Evolutionary conservation across 2,329 filamentous ascomycete species (phyloP).

Genomic region (Aspergillus japonicus): DNA sequence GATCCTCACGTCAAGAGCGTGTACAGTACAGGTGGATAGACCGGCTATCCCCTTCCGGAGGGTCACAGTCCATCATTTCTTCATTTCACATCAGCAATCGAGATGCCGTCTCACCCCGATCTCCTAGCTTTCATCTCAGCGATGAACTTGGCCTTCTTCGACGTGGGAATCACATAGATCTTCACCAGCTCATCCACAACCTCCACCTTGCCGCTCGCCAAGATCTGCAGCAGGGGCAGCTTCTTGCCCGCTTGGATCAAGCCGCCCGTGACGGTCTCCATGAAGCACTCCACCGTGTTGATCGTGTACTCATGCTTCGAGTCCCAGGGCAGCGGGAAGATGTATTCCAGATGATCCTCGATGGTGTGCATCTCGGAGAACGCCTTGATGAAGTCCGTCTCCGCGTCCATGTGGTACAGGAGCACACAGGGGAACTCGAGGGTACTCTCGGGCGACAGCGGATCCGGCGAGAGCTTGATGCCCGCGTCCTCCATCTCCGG

Average conservation of each 20-base stretch:
- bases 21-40: not conserved
- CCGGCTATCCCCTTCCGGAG: not conserved
- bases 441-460: slow-evolving; percentile 68
- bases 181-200: slow-evolving; percentile 81
- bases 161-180: slow-evolving; percentile 77
- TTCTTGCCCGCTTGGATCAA: slow-evolving; percentile 90
- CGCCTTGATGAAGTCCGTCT: slow-evolving; percentile 88
- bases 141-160: slow-evolving; percentile 71
- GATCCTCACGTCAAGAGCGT: not conserved
- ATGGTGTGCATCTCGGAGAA: slow-evolving; percentile 76
- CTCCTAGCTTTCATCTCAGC: slow-evolving; percentile 79
- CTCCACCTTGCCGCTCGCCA: slow-evolving; percentile 75
- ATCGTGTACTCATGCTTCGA: slow-evolving; percentile 62
- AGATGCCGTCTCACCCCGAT: slow-evolving; percentile 23
- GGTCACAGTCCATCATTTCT: not conserved
- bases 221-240: slow-evolving; percentile 69
- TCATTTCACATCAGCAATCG: not conserved
- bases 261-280: slow-evolving; percentile 77
- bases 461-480: slow-evolving; percentile 68
- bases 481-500: slow-evolving; percentile 86
- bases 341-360: slow-evolving; percentile 75
- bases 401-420: slow-evolving; percentile 76
- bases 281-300: slow-evolving; percentile 75
- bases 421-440: slow-evolving; percentile 77
- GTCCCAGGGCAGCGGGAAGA: slow-evolving; percentile 90